Conservation (phyloP, 164 flowering plant species). For the Taxillus chinensis region DNA sequence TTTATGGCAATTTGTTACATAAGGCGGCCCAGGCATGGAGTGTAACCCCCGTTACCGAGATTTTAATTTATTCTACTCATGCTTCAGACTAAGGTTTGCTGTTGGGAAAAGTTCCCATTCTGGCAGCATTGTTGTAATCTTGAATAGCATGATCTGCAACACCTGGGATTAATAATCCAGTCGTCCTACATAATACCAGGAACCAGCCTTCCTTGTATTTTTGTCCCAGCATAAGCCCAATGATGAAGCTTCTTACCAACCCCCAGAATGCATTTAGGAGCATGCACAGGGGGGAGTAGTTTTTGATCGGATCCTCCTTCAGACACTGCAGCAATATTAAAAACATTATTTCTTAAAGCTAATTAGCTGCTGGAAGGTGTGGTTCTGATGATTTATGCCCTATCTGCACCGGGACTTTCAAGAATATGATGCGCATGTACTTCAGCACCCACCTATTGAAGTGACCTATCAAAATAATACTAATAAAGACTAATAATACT, state of each 20-base stretch:
- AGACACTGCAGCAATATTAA: too few relatives aligned
- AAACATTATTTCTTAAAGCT: too few relatives aligned
- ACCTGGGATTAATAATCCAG: not conserved
- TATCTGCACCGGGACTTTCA: too few relatives aligned
- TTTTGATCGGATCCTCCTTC: not conserved
- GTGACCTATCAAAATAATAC: too few relatives aligned
- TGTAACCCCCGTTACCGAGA: too few relatives aligned
- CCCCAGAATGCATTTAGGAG: not conserved
- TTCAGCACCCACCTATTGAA: too few relatives aligned
- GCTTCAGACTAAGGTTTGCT: not conserved
- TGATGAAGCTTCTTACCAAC: conserved; percentile 1
- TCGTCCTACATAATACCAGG: not conserved
- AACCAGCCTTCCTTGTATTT: not conserved
- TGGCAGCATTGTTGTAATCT: not conserved
- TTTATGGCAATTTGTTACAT: too few relatives aligned
- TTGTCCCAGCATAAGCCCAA: not conserved
- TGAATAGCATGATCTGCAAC: not conserved
- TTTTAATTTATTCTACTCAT: not conserved
- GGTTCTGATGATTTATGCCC: too few relatives aligned
- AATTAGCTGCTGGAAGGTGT: too few relatives aligned
- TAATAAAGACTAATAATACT: too few relatives aligned
- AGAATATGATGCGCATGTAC: too few relatives aligned
- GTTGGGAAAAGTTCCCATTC: not conserved
- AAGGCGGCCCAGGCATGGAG: too few relatives aligned
- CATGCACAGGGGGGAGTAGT: not conserved